Conservation (phyloP, 495 filamentous ascomycete genomes). For the Chaetomium cochliodes region DNA sequence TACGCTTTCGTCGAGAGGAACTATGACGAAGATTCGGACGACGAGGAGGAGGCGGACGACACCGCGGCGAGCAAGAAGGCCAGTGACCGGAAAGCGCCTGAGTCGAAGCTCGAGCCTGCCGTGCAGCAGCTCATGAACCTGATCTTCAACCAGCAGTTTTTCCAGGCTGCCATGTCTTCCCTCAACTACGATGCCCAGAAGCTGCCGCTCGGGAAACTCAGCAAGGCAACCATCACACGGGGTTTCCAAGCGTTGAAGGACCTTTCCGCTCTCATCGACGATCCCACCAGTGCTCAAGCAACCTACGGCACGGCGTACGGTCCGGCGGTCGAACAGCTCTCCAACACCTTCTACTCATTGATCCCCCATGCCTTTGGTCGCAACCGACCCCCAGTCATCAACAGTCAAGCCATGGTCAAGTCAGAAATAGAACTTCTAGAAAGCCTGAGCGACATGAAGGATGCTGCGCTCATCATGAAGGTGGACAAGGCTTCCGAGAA, state of each 20-base stretch:
- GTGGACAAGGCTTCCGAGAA: conserved; percentile 49
- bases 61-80: conserved; percentile 36
- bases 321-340: conserved; percentile 56
- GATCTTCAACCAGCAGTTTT: conserved; percentile 76
- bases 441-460: conserved; percentile 76
- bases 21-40: conserved; percentile 65
- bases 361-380: conserved; percentile 84
- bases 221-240: conserved; percentile 65
- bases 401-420: conserved; percentile 55
- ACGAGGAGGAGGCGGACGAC: conserved; percentile 55
- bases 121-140: conserved; percentile 69
- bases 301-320: conserved; percentile 44
- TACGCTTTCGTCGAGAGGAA: conserved; percentile 73
- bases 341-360: conserved; percentile 73
- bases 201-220: conserved; percentile 78
- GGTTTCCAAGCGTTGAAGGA: conserved; percentile 76
- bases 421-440: conserved; percentile 75
- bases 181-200: conserved; percentile 77
- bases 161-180: conserved; percentile 60
- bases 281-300: conserved; percentile 42
- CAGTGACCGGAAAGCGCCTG: conserved; percentile 35
- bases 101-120: conserved; percentile 57
- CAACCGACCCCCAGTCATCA: conserved; percentile 65
- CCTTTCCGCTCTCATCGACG: conserved; percentile 60
- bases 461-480: conserved; percentile 75